These are phyloP conservation scores for Phalaenopsis aphrodite DNA, from an alignment of 106 monocot species.

Conservation along the genomic window DNA sequence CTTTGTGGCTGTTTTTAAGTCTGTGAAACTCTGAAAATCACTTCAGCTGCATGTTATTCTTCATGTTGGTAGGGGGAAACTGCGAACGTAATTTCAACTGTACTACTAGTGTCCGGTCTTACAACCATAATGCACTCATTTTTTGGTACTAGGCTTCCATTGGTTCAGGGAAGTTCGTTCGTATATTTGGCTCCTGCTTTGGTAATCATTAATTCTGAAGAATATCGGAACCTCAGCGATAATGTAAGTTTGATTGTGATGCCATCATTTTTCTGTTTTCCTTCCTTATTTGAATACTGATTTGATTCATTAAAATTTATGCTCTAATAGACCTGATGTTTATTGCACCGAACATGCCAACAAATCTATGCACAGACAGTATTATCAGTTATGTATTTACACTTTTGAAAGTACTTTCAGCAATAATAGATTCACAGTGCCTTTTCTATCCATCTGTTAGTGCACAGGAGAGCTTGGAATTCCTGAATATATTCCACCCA, in stretches of 20 bases:
- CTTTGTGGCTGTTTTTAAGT: not conserved
- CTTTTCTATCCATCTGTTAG: not conserved
- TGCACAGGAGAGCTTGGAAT: not conserved
- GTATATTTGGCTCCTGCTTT: slow-evolving; percentile 92
- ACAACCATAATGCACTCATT: slow-evolving; percentile 83
- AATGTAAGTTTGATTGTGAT: slow-evolving; percentile 52
- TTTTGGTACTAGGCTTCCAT: slow-evolving; percentile 85
- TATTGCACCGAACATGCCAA: not conserved
- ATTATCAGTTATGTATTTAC: not conserved
- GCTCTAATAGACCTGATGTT: not conserved
- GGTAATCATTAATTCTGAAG: slow-evolving; percentile 84
- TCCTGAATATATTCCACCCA: not conserved
- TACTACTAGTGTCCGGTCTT: slow-evolving; percentile 84
- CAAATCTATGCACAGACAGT: not conserved
- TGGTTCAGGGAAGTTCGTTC: slow-evolving; percentile 98
- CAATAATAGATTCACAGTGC: not conserved
- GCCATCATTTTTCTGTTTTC: slow-evolving; percentile 1
- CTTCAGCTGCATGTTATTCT: slow-evolving; percentile 6
- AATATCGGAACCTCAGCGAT: slow-evolving; percentile 92
- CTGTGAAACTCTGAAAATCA: not conserved
- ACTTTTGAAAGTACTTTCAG: not conserved
- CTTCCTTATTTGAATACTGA: not conserved
- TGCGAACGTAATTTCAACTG: slow-evolving; percentile 89
- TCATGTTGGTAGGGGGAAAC: slow-evolving; percentile 66
- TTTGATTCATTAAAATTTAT: not conserved